These are phyloP conservation scores for Exophiala calicioides DNA, from an alignment of 2,329 filamentous ascomycete genomes.

Conservation along the genomic window DNA sequence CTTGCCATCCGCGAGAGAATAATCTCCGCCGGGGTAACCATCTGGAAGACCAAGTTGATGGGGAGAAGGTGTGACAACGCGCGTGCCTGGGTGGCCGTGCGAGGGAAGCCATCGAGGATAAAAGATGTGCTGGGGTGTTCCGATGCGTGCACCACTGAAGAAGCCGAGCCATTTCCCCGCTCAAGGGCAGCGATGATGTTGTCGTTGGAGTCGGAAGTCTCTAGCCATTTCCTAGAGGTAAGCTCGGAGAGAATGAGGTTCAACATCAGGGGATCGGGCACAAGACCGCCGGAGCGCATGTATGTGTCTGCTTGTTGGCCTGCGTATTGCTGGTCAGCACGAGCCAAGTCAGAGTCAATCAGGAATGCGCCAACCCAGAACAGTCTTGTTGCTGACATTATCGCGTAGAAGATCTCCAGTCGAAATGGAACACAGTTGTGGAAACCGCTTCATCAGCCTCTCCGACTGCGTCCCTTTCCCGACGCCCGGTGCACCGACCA, in stretches of 20 bases:
- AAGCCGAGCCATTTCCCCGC: constrained; percentile 45
- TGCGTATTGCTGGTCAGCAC: constrained; percentile 41
- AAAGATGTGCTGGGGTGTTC: constrained; percentile 81
- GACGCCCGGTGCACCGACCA: constrained; percentile 93
- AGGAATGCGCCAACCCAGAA: constrained; percentile 64
- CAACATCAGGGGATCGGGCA: constrained; percentile 87
- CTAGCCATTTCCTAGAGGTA: constrained; percentile 79
- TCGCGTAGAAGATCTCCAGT: constrained; percentile 89
- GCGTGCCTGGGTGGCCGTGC: constrained; percentile 76
- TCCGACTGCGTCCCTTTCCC: constrained; percentile 97
- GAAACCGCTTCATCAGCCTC: constrained; percentile 80
- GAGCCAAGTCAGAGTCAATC: background rate
- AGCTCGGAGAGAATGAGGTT: constrained; percentile 91
- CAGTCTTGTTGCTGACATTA: constrained; percentile 86
- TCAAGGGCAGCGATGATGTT: constrained; percentile 38
- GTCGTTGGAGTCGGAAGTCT: constrained; percentile 40
- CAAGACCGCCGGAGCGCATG: constrained; percentile 86
- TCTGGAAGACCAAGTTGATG: constrained; percentile 90
- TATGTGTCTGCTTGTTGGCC: constrained; percentile 87
- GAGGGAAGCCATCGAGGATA: constrained; percentile 93
- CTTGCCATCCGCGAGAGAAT: constrained; percentile 88
- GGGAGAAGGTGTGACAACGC: constrained; percentile 79
- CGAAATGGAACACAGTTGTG: constrained; percentile 86
- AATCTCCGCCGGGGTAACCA: constrained; percentile 81
- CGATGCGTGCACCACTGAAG: constrained; percentile 38